Evolutionary conservation across 2,329 filamentous ascomycete species (phyloP).

Genomic region (Exophiala lecanii-corni): DNA sequence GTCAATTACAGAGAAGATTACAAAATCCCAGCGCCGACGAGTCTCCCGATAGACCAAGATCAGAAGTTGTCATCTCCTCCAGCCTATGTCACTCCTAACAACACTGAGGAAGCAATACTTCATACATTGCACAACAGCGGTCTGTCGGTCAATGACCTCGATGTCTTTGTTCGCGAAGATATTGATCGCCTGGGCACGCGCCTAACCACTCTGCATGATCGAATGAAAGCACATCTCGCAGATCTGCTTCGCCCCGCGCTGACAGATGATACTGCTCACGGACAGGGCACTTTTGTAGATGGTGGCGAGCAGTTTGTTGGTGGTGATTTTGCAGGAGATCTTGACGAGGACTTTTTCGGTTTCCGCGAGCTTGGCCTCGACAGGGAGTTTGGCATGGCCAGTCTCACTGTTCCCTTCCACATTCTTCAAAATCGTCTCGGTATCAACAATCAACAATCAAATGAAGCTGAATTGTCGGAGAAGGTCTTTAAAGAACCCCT

Average conservation of each 20-base stretch:
- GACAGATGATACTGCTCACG: constrained; percentile 73
- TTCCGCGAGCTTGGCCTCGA: constrained; percentile 94
- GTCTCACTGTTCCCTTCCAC: constrained; percentile 87
- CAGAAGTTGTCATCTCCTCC: constrained; percentile 25
- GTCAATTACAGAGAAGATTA: constrained; percentile 80
- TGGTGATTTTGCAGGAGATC: constrained; percentile 94
- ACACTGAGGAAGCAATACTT: constrained; percentile 76
- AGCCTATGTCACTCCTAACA: constrained; percentile 64
- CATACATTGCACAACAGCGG: constrained; percentile 84
- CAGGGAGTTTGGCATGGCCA: constrained; percentile 80
- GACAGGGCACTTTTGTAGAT: constrained; percentile 87
- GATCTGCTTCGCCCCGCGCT: constrained; percentile 89
- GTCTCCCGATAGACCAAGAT: constrained; percentile 21
- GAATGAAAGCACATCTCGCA: constrained; percentile 89
- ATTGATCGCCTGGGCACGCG: constrained; percentile 80
- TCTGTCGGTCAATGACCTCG: constrained; percentile 72
- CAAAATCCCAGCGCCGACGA: constrained; percentile 57
- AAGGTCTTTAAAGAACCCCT: constrained; percentile 60
- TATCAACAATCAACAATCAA: constrained; percentile 56
- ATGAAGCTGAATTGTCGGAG: constrained; percentile 20
- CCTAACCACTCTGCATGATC: constrained; percentile 79
- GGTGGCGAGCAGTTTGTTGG: constrained; percentile 95
- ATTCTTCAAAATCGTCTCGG: constrained; percentile 87
- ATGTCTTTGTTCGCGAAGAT: constrained; percentile 86
- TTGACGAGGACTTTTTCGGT: constrained; percentile 98